A percentile compares a stretch with the other conserved stretches of the same genome.
Conservation (phyloP, 306 rosid species). For the Cucurbita argyrosperma region DNA sequence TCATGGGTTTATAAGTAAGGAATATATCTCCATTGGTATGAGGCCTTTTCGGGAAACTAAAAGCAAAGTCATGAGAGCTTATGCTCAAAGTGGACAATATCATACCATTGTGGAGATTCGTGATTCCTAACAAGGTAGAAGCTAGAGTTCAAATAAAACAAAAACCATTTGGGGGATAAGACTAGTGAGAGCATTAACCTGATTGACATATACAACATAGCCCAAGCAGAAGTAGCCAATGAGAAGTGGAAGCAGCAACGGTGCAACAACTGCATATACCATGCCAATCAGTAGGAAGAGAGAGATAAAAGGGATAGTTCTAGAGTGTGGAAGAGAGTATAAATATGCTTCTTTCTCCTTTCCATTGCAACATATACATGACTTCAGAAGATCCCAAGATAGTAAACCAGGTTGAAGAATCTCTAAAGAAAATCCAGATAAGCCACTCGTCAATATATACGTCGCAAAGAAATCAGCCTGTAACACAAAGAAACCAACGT, state of each 20-base stretch:
- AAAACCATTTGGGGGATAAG: neutral
- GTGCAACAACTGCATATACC: constrained; percentile 78
- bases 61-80: too few species aligned
- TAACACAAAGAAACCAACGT: constrained; percentile 5
- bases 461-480: constrained; percentile 96
- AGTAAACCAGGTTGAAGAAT: constrained; percentile 76
- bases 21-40: too few species aligned
- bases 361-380: constrained; percentile 20
- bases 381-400: constrained; percentile 42
- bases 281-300: constrained; percentile 65
- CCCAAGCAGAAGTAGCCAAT: constrained; percentile 81
- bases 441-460: constrained; percentile 71
- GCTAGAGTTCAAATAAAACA: neutral
- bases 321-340: constrained; percentile 55
- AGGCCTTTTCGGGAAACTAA: too few species aligned
- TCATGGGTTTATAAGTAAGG: too few species aligned
- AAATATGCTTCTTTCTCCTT: constrained; percentile 47
- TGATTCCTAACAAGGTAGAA: neutral
- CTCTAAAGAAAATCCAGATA: constrained; percentile 86
- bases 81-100: too few species aligned
- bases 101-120: too few species aligned
- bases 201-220: constrained; percentile 56
- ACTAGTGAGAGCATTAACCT: constrained; percentile 13
- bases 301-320: constrained; percentile 59
- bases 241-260: constrained; percentile 71